Evolutionary conservation across 208 protist genomes (phyloP).

Genomic region (Acanthamoeba castellanii): DNA sequence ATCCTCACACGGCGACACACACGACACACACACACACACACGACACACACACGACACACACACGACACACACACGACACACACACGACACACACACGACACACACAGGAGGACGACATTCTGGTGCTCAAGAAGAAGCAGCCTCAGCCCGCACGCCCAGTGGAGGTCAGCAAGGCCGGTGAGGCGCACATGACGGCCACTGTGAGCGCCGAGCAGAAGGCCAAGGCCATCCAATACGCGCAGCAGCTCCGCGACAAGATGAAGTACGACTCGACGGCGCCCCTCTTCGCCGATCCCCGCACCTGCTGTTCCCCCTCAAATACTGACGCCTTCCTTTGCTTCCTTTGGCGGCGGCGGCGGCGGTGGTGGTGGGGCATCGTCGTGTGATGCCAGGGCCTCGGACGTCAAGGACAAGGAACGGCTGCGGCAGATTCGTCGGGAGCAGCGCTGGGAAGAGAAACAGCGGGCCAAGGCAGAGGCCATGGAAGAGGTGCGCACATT

Average conservation of each 20-base stretch:
- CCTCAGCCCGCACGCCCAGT: neutral
- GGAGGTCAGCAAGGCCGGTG: neutral
- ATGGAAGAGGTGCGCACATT: neutral
- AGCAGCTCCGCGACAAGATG: conserved; percentile 16
- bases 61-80: no score
- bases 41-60: no score
- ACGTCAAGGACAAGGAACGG: conserved; percentile 45
- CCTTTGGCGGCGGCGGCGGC: no score
- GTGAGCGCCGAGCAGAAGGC: neutral
- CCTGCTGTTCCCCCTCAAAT: neutral
- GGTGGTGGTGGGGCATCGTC: no score
- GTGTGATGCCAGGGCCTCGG: neutral
- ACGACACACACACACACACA: no score
- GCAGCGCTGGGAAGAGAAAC: conserved; percentile 69
- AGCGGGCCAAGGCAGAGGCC: conserved; percentile 65
- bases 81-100: no score
- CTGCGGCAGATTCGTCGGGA: conserved; percentile 38
- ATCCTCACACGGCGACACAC: no score
- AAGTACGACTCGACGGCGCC: neutral
- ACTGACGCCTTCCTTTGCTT: no score
- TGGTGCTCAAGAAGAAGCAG: conserved; percentile 54
- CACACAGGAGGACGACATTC: conserved; percentile 3
- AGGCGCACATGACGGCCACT: neutral
- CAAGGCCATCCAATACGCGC: neutral
- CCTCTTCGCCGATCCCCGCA: no score